Base-by-base conservation (phyloP, 176 grass and related monocot species). In the Zoysia japonica region DNA sequence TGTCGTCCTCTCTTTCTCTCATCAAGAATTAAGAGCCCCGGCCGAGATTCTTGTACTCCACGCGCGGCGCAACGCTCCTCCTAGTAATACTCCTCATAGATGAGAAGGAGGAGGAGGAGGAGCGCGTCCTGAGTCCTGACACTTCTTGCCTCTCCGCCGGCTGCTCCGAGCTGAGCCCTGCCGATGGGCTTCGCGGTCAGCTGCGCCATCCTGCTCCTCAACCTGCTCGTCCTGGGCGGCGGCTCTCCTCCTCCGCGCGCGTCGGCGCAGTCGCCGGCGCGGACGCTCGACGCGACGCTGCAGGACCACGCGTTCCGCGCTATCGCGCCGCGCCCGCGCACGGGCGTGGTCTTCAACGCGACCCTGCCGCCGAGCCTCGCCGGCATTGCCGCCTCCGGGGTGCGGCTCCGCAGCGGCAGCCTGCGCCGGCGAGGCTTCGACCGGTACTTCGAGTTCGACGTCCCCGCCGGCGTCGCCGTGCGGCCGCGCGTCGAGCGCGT, bases 331-430 rank as follows among this genome's bases (percentile, higher is more conserved):
- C 90, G 66, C 1, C 92, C 92, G 11, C 96, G 8, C 40, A 93
- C 96, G 6, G 92, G 96, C 72, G 78, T 89, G 49, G 46, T 82
- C 64, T 99, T 91, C 84, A 85, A 88, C 72, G 92, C 73, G 13
- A 48, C 74, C 13, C 68, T 88, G 56, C 92, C 90, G 7, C 47
- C 11, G 52, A 88, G 84, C 84, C 76, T 99, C 52, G 72, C 88
- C 39, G 96, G 96, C 87, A 61, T 93, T 6, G 83, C 71, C 15
- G 82, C 73, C 42, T 80, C 92, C 9, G 96, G 86, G 49, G 28
- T 93, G 68, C 91, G 96, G 59, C 83, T 99, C 35, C 84, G 92
- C 57, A 99, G 84, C 57, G 96, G 92, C 49, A 96, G 96, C 74
- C 89, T 99, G 9, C 69, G 67, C 10, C 83, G 79, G 51, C 87